Percentiles rank a stretch among this genome's conserved stretches.
These are phyloP conservation scores for Kernera saxatilis DNA, from an alignment of 345 rosid genomes.

Conservation along the genomic window DNA sequence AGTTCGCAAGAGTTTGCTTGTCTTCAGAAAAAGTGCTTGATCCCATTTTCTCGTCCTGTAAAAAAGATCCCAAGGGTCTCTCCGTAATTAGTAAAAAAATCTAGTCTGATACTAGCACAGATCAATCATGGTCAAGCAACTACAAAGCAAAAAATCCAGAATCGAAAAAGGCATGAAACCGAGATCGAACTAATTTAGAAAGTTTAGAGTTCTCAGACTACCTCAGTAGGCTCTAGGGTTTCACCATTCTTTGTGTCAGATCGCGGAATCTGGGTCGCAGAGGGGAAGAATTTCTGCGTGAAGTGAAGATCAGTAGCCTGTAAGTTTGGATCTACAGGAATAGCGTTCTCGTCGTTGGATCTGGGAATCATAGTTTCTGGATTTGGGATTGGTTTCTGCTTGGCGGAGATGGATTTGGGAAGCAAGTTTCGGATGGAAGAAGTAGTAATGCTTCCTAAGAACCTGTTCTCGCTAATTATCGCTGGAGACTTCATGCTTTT, in stretches of 20 bases:
- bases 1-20: not conserved
- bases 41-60: not conserved
- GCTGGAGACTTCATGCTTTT: slow-evolving; percentile 24
- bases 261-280: not conserved
- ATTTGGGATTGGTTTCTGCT: slow-evolving; percentile 29
- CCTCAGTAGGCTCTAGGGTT: not conserved
- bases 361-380: slow-evolving; percentile 21
- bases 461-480: slow-evolving; percentile 27
- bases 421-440: slow-evolving; percentile 64
- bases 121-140: not conserved
- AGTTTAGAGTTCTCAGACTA: not conserved
- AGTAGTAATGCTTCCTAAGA: slow-evolving; percentile 43
- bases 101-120: not conserved
- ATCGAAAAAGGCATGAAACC: not conserved
- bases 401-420: slow-evolving; percentile 55
- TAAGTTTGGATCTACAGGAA: slow-evolving; percentile 56
- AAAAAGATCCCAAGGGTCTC: not conserved
- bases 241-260: not conserved
- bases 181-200: not conserved
- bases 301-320: not conserved
- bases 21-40: not conserved
- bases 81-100: not conserved
- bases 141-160: not conserved
- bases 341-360: slow-evolving; percentile 50
- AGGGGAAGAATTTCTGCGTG: not conserved